Evolutionary conservation across 2,329 filamentous ascomycete species (phyloP).

Genomic region (Scedosporium apiospermum): DNA sequence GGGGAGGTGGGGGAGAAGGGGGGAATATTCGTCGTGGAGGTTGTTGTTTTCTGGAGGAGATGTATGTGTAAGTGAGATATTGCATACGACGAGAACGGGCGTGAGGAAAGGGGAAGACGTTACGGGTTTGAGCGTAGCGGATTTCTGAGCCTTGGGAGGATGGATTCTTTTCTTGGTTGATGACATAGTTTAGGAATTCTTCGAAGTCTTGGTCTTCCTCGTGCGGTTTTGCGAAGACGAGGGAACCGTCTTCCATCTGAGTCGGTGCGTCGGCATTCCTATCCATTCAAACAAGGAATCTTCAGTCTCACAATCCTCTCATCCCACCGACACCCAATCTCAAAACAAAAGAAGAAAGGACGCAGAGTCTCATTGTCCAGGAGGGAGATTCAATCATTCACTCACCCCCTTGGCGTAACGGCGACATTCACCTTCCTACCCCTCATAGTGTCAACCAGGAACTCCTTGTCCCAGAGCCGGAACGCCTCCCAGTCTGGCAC

Average conservation of each 20-base stretch:
- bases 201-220: slow-evolving; percentile 56
- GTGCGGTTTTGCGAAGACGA: slow-evolving; percentile 62
- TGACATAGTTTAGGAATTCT: slow-evolving; percentile 52
- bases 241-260: slow-evolving; percentile 13
- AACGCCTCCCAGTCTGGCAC: slow-evolving; percentile 55
- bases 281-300: not conserved
- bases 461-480: slow-evolving; percentile 51
- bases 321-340: too few relatives aligned
- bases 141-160: slow-evolving; percentile 34
- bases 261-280: slow-evolving; percentile 30
- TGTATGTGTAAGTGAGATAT: not conserved
- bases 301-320: too few relatives aligned
- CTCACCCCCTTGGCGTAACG: slow-evolving; percentile 62
- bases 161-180: slow-evolving; percentile 40
- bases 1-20: slow-evolving; percentile 54
- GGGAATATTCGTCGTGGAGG: slow-evolving; percentile 60
- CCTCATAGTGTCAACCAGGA: slow-evolving; percentile 45
- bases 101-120: slow-evolving; percentile 17
- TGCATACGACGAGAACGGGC: not conserved
- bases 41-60: slow-evolving; percentile 62
- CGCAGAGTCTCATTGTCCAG: not conserved
- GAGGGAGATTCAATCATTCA: not conserved
- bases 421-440: slow-evolving; percentile 61
- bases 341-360: not conserved
- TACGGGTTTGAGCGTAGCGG: slow-evolving; percentile 68